A percentile compares a stretch with the other conserved stretches of the same genome.
Conservation (phyloP, 306 rosid species). For the Vigna angularis region DNA sequence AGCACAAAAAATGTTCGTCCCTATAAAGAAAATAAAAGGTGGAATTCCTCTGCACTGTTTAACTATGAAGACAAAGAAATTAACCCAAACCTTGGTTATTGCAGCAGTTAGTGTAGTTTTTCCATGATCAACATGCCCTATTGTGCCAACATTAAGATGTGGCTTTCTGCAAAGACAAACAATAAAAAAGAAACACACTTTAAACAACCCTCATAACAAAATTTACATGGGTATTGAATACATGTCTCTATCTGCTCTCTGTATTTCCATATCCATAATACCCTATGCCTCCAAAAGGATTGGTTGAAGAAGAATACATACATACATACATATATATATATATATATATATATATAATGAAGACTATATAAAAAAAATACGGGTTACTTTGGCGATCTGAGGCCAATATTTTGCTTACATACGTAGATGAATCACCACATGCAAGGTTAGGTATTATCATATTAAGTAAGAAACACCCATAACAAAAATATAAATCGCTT, state of each 20-base stretch:
- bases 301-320: not conserved
- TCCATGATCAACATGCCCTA: constrained; percentile 97
- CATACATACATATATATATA: not conserved
- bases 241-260: not conserved
- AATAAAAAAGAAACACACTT: constrained; percentile 23
- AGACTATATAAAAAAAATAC: not conserved
- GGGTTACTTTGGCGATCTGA: not conserved
- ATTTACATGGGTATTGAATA: not conserved
- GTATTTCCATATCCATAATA: not conserved
- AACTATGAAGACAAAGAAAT: constrained; percentile 18
- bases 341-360: not conserved
- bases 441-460: not conserved
- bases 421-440: not conserved
- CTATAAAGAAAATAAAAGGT: not conserved
- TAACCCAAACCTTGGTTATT: constrained; percentile 79
- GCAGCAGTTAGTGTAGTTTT: constrained; percentile 98
- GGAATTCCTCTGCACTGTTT: not conserved
- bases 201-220: not conserved
- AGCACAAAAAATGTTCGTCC: not conserved
- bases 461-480: not conserved
- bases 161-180: constrained; percentile 70
- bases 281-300: not conserved
- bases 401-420: not conserved
- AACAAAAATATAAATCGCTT: not conserved
- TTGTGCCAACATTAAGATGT: constrained; percentile 93